Base-by-base conservation (phyloP, 805 yeast genomes). In the Lachancea kluyveri region DNA sequence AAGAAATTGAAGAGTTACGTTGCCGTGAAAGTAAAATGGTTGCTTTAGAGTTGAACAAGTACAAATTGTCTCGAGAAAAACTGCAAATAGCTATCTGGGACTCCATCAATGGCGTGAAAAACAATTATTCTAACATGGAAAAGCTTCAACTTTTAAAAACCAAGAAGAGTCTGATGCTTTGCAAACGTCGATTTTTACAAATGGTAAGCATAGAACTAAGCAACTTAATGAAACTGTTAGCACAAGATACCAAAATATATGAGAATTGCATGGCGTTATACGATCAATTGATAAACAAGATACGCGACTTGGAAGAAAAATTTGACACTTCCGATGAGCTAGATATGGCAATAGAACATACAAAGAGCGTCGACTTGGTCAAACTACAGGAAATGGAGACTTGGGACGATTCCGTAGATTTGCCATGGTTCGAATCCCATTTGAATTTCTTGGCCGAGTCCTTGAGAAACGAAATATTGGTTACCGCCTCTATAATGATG, bases 1-100 rank as follows among this genome's bases (percentile, higher is more conserved):
- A 66, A 35, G 87, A 79, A 51, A 84, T 85, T 36, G 82, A 73
- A 31, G 81, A 76, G 39, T 63, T 86, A 31, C 62, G 83, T 41
- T 52, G 53, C 0, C 64, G 86, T 31, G 84, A 78, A 48, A 42
- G 56, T 4, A 45, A 54, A 13, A 56, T 65, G 34, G 57, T 75
- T 3, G 60, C 67, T 9, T 48, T 54, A 15, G 60, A 65, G 1
- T 23, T 69, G 4, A 48, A 52, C 3, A 60, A 58, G 26, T 63
- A 53, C 23, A 60, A 54, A 12, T 33, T 51, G 5, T 51, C 57
- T 11, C 53, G 65, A 26, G 66, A 62, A 14, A 60, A 61, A 30
- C 65, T 73, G 17, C 52, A 62, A 5, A 46, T 57, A 14, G 50
- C 62, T 10, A 46, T 72, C 3, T 36, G 66, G 20, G 72, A 68